Percentiles rank a stretch among this genome's conserved stretches.
Conservation (phyloP, 257 asterid species). For the Solanum chmielewskii region DNA sequence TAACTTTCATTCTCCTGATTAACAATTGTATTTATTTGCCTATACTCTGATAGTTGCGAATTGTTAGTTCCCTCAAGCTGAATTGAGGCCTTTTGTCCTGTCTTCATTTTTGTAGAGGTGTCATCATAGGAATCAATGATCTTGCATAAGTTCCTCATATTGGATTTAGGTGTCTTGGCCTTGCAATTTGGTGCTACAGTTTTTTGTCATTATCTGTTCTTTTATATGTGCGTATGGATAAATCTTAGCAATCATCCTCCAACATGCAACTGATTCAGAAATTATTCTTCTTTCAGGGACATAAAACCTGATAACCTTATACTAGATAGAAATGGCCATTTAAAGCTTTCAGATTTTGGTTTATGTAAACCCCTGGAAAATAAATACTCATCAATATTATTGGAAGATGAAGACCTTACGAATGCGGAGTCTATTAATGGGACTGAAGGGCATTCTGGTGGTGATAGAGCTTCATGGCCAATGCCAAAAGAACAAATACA, state of each 20-base stretch:
- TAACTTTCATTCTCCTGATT: not conserved
- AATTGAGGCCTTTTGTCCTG: not conserved
- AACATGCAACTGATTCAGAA: slow-evolving; percentile 9
- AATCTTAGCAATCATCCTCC: slow-evolving; percentile 25
- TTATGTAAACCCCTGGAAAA: slow-evolving; percentile 45
- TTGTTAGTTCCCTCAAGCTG: not conserved
- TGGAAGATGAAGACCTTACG: slow-evolving; percentile 70
- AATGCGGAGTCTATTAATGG: slow-evolving; percentile 39
- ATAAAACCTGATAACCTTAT: slow-evolving; percentile 94
- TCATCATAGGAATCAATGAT: not conserved
- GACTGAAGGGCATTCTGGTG: slow-evolving; percentile 16
- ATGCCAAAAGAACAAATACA: slow-evolving; percentile 96
- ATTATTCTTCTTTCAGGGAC: slow-evolving; percentile 46
- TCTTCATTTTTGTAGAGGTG: not conserved
- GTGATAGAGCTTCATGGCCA: slow-evolving; percentile 61
- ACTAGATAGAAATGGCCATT: slow-evolving; percentile 81
- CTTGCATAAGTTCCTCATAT: not conserved
- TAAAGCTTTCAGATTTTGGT: slow-evolving; percentile 94
- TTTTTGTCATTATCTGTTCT: not conserved
- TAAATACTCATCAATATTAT: slow-evolving; percentile 59
- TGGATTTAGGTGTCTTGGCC: not conserved
- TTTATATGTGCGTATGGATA: not conserved
- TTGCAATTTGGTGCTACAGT: not conserved
- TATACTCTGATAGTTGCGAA: not conserved
- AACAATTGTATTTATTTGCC: not conserved